Conservation (phyloP, 1,284 basidiomycete species). For the Inonotus obliquus region DNA sequence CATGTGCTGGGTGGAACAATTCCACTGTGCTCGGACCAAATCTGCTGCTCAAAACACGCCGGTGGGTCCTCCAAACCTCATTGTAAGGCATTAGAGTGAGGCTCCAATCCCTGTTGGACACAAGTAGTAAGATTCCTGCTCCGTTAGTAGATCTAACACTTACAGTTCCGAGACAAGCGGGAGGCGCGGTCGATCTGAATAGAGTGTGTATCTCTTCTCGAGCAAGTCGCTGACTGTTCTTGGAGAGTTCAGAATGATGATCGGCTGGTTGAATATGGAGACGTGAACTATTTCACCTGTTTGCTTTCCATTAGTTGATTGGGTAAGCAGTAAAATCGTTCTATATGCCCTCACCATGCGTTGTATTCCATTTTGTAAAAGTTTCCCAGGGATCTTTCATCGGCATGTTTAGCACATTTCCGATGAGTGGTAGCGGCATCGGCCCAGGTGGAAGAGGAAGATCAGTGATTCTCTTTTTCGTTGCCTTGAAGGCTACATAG, state of each 20-base stretch:
- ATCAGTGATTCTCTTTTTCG: background rate
- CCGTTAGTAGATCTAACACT: conserved; percentile 18
- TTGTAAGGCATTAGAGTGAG: conserved; percentile 24
- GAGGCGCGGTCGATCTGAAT: too few species aligned
- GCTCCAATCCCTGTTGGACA: too few species aligned
- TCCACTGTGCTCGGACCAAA: conserved; percentile 21
- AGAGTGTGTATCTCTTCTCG: conserved; percentile 35
- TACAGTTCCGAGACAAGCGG: conserved; percentile 27
- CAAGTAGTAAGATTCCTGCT: too few species aligned
- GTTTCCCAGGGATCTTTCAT: conserved; percentile 47
- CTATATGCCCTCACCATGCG: too few species aligned
- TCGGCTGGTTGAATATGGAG: conserved; percentile 29
- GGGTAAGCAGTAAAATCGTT: too few species aligned
- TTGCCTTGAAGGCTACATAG: background rate
- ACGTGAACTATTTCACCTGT: conserved; percentile 30
- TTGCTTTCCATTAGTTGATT: too few species aligned
- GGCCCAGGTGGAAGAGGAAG: conserved; percentile 46
- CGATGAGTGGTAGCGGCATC: conserved; percentile 44
- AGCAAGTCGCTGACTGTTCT: conserved; percentile 34
- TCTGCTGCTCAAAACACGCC: conserved; percentile 20
- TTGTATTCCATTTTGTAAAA: conserved; percentile 45
- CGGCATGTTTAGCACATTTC: conserved; percentile 52
- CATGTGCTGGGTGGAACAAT: conserved; percentile 26
- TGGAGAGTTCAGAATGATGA: conserved; percentile 34
- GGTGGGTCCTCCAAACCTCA: conserved; percentile 27